These are phyloP conservation scores for Guillardia theta DNA, from an alignment of 78 protist genomes.

Conservation along the genomic window DNA sequence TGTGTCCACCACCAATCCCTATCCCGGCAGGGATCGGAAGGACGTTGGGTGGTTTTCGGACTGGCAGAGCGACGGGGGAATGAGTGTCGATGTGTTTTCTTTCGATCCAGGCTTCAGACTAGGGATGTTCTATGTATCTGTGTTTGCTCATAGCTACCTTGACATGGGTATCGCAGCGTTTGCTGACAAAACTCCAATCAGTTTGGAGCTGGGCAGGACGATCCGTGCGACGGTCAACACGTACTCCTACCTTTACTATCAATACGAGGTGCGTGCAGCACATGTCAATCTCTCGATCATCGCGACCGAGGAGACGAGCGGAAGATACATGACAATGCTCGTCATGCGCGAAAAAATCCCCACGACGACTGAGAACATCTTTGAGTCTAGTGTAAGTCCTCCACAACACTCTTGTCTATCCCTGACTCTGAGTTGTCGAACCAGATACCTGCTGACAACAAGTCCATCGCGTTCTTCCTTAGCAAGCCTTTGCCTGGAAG, in stretches of 20 bases:
- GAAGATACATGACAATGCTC: background rate
- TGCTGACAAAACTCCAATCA: background rate
- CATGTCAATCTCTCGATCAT: no score
- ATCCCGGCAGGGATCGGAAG: background rate
- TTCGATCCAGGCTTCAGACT: background rate
- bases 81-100: background rate
- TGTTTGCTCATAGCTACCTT: background rate
- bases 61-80: background rate
- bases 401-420: no score
- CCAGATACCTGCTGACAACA: background rate
- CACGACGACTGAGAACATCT: background rate
- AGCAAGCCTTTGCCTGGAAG: background rate
- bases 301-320: background rate
- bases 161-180: background rate
- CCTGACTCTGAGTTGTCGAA: no score
- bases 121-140: background rate
- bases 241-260: conserved; percentile 1
- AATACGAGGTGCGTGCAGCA: background rate
- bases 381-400: background rate
- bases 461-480: background rate
- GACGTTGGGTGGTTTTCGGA: background rate
- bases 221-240: background rate
- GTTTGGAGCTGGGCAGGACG: background rate
- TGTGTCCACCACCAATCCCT: background rate
- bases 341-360: background rate